Conservation (phyloP, 2,329 filamentous ascomycete species). For the Ophiostoma australiae region DNA sequence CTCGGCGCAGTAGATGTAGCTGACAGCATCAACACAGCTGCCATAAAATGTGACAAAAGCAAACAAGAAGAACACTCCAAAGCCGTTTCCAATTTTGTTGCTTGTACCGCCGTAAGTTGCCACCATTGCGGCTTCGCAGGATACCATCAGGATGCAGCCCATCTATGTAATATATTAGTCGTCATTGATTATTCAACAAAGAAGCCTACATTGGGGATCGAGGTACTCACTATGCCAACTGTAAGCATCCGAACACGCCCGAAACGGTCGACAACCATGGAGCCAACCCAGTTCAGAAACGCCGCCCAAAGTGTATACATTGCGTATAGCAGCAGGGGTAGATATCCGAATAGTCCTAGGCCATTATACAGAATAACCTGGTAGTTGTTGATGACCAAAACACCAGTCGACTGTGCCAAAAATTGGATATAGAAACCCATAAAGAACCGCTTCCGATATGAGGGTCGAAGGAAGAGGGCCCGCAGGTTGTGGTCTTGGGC, state of each 20-base stretch:
- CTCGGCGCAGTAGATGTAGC: background rate
- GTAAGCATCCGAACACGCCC: background rate
- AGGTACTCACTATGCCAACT: background rate
- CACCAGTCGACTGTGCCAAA: background rate
- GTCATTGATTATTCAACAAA: background rate
- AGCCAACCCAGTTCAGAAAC: background rate
- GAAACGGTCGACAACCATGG: background rate
- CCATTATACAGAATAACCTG: background rate
- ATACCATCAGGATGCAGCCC: background rate
- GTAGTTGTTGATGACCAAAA: background rate
- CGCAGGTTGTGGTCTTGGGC: background rate
- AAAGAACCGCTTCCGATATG: background rate
- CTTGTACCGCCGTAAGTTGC: background rate
- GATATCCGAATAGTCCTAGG: background rate
- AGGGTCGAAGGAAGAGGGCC: background rate
- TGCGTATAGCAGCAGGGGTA: background rate
- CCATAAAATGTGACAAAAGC: background rate
- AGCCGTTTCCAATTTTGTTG: background rate
- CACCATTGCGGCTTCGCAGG: background rate
- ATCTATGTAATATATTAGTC: background rate
- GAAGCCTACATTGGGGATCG: background rate
- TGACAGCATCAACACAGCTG: background rate
- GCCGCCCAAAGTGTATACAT: slow-evolving; percentile 1
- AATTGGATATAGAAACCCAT: background rate
- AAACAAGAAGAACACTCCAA: background rate